Base-by-base conservation (phyloP, 2,329 filamentous ascomycete species). In the Epichloe glyceriae region DNA sequence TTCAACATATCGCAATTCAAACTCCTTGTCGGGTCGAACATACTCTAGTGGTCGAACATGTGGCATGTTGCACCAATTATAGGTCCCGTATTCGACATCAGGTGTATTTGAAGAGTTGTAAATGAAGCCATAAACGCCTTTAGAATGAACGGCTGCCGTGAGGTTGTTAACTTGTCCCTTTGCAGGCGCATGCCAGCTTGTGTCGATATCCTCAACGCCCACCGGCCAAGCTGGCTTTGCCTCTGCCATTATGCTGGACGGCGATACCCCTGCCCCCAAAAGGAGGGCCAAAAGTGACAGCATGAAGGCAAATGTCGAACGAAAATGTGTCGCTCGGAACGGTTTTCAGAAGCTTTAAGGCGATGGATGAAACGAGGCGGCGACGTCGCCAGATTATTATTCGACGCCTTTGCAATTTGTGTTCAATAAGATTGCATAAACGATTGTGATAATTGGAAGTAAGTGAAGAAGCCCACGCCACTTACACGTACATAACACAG, bases 11-110 rank as follows among this genome's bases (percentile, higher is more conserved):
- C 76, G 68, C 47, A 93, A 69, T 58, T 81, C 71, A 61, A 79
- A 88, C n/a, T 75, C 76, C 0, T 66, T 55, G 1, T 69, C 58
- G 0, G 76, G 70, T 53, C 66, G 73, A 14, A 73, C 64, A 61
- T 93, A 93, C 59, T 87, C 84, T 14, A 66, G 65, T 20, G 64
- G 68, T 34, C 86, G 75, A n/a, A 86, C 83, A 67, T 91, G 88
- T 1, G 88, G 87, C 86, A 93, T 93, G 61, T 93, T 90, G 67
- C 87, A 93, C 75, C 76, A 91, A 64, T 91, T 88, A 66, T 90
- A 90, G 1, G 69, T 73, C 5, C 80, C 79, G 65, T 86, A 83
- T 38, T 70, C 57, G 0, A 66, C 61, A 50, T 73, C 67, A 0
- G 85, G 78, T 0, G 78, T 76, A 1, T 68, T 57, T 1, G 84